Percentiles rank a stretch among this genome's conserved stretches.
These are phyloP conservation scores for Mortierella sp. DNA, from an alignment of 371 early-diverging fungal species.

Conservation along the genomic window DNA sequence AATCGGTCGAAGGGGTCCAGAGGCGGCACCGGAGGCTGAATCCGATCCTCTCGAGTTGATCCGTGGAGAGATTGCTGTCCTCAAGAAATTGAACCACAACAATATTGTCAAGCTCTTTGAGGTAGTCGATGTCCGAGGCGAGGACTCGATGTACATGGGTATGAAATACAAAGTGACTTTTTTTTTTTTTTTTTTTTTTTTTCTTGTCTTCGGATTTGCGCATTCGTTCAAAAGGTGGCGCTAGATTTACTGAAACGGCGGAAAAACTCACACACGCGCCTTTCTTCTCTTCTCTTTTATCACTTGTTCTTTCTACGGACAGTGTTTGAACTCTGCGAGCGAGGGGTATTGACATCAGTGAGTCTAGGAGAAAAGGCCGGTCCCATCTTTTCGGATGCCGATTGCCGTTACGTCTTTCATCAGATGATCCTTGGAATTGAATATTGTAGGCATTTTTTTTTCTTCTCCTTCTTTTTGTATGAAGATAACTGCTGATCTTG, in stretches of 20 bases:
- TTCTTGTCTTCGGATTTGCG: neutral
- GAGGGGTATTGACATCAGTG: slow-evolving; percentile 80
- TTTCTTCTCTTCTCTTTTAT: neutral
- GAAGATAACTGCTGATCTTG: neutral
- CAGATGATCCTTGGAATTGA: slow-evolving; percentile 95
- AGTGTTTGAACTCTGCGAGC: slow-evolving; percentile 90
- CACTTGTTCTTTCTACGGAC: slow-evolving; percentile 20
- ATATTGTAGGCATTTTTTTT: slow-evolving; percentile 73
- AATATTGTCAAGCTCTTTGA: slow-evolving; percentile 92
- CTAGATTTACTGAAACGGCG: neutral
- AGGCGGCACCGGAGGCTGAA: slow-evolving; percentile 4
- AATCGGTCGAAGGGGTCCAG: slow-evolving; percentile 44
- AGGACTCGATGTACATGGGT: slow-evolving; percentile 86
- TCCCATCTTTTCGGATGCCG: slow-evolving; percentile 60
- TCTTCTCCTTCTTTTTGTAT: neutral
- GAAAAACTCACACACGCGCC: no score
- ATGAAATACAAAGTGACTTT: slow-evolving; percentile 2
- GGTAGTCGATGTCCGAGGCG: slow-evolving; percentile 89
- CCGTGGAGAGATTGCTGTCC: slow-evolving; percentile 91
- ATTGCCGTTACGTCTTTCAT: slow-evolving; percentile 74
- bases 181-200: neutral
- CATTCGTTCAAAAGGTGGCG: neutral
- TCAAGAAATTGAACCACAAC: slow-evolving; percentile 91
- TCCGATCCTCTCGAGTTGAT: slow-evolving; percentile 86
- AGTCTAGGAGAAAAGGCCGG: slow-evolving; percentile 52